These are phyloP conservation scores for Beta lomatogona DNA, from an alignment of 179 eudicot genomes.

Conservation along the genomic window DNA sequence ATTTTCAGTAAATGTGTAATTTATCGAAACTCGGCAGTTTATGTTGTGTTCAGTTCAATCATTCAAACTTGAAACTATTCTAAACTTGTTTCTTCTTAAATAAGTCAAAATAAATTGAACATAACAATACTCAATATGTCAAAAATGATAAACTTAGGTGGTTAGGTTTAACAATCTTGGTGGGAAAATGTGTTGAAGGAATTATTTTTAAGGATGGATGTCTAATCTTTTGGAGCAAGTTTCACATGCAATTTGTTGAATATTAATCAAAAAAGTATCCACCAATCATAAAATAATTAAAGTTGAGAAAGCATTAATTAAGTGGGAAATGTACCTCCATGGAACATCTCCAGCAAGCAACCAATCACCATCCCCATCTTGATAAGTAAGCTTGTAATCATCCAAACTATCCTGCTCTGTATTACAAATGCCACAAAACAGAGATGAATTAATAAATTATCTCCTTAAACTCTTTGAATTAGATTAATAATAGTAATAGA, in stretches of 20 bases:
- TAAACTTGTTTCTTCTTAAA: no score
- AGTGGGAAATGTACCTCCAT: constrained; percentile 53
- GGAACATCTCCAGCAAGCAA: constrained; percentile 70
- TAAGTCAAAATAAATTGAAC: no score
- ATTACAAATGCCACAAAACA: not conserved
- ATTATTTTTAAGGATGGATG: not conserved
- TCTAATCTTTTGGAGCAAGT: no score
- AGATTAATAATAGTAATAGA: no score
- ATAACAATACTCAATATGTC: no score
- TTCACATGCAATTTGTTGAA: no score
- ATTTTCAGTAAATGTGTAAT: no score
- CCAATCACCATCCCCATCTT: constrained; percentile 79
- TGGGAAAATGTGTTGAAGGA: no score
- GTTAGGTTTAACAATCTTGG: not conserved
- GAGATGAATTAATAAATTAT: not conserved
- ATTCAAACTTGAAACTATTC: no score
- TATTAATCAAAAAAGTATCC: not conserved
- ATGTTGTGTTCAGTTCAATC: no score
- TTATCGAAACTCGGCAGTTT: no score
- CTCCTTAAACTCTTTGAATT: not conserved
- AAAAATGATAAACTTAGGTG: not conserved
- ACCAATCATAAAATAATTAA: not conserved
- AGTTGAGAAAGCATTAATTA: not conserved
- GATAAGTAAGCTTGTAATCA: constrained; percentile 54
- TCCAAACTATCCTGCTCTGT: constrained; percentile 46